Percentiles rank a stretch among this genome's conserved stretches.
Evolutionary conservation across 2,329 filamentous ascomycete genomes (phyloP).

Genomic region (Mycocentrospora acerina): DNA sequence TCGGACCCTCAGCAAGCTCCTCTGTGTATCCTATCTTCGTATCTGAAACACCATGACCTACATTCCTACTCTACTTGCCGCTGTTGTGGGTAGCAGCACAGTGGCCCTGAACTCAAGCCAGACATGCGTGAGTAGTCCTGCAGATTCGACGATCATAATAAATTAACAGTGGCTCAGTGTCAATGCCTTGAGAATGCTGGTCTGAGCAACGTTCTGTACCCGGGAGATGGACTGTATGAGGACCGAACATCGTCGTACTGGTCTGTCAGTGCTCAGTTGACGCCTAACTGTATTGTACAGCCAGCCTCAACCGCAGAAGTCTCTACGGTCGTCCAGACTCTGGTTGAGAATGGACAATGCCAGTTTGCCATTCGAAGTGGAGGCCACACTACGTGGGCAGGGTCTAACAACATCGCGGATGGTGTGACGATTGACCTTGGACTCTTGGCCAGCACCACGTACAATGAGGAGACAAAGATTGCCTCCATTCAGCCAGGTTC

Average conservation of each 20-base stretch:
- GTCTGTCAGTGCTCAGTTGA: conserved; percentile 27
- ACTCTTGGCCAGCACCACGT: conserved; percentile 20
- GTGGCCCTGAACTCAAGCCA: not conserved
- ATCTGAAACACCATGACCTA: too few relatives aligned
- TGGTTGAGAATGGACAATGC: conserved; percentile 2
- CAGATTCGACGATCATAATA: not conserved
- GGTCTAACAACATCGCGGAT: conserved; percentile 28
- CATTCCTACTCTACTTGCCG: too few relatives aligned
- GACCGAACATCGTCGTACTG: conserved; percentile 24
- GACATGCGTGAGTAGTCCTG: not conserved
- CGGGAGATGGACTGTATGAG: conserved; percentile 14
- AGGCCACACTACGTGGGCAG: conserved; percentile 29
- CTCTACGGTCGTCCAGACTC: conserved; percentile 10
- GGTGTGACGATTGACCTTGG: conserved; percentile 34
- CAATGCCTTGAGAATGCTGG: conserved; percentile 16
- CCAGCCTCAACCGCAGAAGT: conserved; percentile 31
- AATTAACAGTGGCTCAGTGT: conserved; percentile 13
- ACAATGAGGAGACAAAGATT: conserved; percentile 9
- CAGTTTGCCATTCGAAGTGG: conserved; percentile 33
- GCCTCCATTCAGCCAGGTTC: conserved; percentile 28
- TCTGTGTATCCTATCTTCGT: too few relatives aligned
- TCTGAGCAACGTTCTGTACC: conserved; percentile 15
- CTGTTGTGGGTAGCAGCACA: too few relatives aligned
- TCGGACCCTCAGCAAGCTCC: too few relatives aligned
- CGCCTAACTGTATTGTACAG: conserved; percentile 34